Percentiles rank a stretch among this genome's conserved stretches.
phyloP scores from a whole-genome alignment of 805 yeast genomes.

The Maudiozyma bulderi region DNA sequence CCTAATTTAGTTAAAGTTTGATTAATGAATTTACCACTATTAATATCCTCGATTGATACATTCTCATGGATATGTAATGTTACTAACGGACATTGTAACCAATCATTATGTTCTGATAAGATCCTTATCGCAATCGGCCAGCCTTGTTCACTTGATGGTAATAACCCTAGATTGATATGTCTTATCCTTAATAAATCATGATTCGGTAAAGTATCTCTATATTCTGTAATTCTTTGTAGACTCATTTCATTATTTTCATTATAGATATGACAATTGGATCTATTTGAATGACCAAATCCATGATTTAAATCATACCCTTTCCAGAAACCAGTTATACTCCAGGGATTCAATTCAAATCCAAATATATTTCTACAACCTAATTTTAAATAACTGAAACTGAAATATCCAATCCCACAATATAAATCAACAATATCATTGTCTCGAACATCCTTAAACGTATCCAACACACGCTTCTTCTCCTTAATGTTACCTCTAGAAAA shows the following conservation, averaged over 20 bases:
- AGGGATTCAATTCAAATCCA: slow-evolving; percentile 80
- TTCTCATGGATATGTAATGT: slow-evolving; percentile 70
- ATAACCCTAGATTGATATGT: slow-evolving; percentile 69
- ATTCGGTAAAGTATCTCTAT: slow-evolving; percentile 5
- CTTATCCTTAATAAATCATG: slow-evolving; percentile 25
- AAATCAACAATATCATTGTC: slow-evolving; percentile 50
- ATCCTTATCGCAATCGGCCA: slow-evolving; percentile 41
- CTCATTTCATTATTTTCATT: slow-evolving; percentile 55
- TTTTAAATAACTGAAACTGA: slow-evolving; percentile 56
- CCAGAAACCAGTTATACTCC: slow-evolving; percentile 67
- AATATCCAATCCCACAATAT: slow-evolving; percentile 82
- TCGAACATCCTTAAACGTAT: slow-evolving; percentile 29
- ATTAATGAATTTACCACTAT: slow-evolving; percentile 7
- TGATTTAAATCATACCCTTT: slow-evolving; percentile 37
- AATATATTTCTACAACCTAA: slow-evolving; percentile 43
- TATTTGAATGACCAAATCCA: neutral
- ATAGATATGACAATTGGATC: slow-evolving; percentile 34
- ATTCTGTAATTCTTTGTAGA: slow-evolving; percentile 30
- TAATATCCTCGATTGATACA: slow-evolving; percentile 39
- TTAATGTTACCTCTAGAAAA: slow-evolving; percentile 80
- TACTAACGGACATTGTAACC: slow-evolving; percentile 11
- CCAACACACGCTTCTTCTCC: slow-evolving; percentile 61
- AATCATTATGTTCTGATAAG: slow-evolving; percentile 8
- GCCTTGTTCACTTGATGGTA: slow-evolving; percentile 60
- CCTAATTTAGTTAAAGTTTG: neutral